These are phyloP conservation scores for Pythium insidiosum DNA, from an alignment of 352 stramenopile genomes.

Conservation along the genomic window DNA sequence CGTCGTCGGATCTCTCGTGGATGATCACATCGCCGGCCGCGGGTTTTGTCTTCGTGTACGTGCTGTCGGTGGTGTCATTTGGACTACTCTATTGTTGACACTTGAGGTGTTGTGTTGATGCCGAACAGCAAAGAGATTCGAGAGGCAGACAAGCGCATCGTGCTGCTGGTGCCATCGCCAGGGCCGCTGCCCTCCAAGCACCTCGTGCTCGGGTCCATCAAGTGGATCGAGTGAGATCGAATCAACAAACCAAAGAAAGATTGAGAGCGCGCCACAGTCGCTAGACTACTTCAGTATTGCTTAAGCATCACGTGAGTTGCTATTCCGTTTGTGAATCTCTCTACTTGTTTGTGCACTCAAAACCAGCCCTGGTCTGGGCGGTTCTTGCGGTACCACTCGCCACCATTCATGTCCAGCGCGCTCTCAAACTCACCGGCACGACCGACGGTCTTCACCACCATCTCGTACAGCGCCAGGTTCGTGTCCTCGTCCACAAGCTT, in stretches of 20 bases:
- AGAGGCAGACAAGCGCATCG: constrained; percentile 64
- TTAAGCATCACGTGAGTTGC: too few species aligned
- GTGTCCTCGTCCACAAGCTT: constrained; percentile 36
- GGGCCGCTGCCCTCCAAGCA: constrained; percentile 72
- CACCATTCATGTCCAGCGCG: constrained; percentile 77
- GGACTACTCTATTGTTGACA: too few species aligned
- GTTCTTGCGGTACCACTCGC: constrained; percentile 81
- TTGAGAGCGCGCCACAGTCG: neutral
- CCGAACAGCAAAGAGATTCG: constrained; percentile 62
- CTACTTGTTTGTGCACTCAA: constrained; percentile 4
- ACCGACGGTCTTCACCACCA: constrained; percentile 76
- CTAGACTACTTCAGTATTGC: neutral
- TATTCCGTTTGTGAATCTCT: neutral
- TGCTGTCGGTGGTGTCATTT: too few species aligned
- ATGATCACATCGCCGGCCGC: constrained; percentile 49
- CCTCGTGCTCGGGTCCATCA: constrained; percentile 74
- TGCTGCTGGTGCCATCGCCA: constrained; percentile 78
- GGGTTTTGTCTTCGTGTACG: constrained; percentile 83
- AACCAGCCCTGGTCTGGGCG: constrained; percentile 64
- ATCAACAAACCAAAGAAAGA: neutral
- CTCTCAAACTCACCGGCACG: constrained; percentile 76
- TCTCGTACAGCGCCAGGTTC: constrained; percentile 74
- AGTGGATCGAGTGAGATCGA: constrained; percentile 72
- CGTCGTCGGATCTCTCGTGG: constrained; percentile 46
- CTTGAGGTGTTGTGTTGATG: too few species aligned